Percentiles rank a stretch among this genome's conserved stretches.
These are phyloP conservation scores for Hordeum pubiflorum DNA, from an alignment of 202 grass and related monocot species.

Conservation along the genomic window DNA sequence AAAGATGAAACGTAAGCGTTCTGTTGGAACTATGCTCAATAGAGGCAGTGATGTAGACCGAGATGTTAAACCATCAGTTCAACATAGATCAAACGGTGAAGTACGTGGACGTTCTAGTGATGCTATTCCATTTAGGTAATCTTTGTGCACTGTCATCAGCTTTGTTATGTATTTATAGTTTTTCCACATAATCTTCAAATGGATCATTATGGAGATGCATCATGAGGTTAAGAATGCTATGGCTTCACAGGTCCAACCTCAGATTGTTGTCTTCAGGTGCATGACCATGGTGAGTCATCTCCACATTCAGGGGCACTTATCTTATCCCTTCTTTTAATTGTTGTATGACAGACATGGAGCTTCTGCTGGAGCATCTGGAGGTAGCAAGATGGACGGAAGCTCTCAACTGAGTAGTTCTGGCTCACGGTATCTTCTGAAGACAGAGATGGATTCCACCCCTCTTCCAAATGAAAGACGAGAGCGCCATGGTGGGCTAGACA, in stretches of 20 bases:
- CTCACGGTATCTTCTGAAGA: constrained; percentile 44
- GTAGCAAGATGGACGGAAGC: constrained; percentile 51
- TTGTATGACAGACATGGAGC: constrained; percentile 52
- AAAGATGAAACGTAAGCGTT: constrained; percentile 63
- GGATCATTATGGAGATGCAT: neutral
- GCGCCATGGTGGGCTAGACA: constrained; percentile 43
- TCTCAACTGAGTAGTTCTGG: constrained; percentile 42
- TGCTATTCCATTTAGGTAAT: constrained; percentile 49
- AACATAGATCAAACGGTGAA: constrained; percentile 55
- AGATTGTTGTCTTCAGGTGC: neutral
- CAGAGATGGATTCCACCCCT: constrained; percentile 40
- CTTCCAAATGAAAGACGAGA: constrained; percentile 62
- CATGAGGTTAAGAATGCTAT: constrained; percentile 12
- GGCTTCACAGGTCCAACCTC: neutral
- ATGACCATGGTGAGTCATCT: neutral
- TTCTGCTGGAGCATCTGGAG: constrained; percentile 43
- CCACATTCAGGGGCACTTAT: constrained; percentile 5
- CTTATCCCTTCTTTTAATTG: constrained; percentile 15
- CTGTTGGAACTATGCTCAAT: constrained; percentile 64
- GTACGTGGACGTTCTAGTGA: constrained; percentile 43
- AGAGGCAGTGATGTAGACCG: constrained; percentile 43
- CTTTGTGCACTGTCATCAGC: neutral
- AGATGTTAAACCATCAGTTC: constrained; percentile 46
- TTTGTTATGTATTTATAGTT: constrained; percentile 3
- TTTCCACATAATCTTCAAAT: constrained; percentile 3